These are phyloP conservation scores for Pistacia vera DNA, from an alignment of 345 rosid species.

Conservation along the genomic window DNA sequence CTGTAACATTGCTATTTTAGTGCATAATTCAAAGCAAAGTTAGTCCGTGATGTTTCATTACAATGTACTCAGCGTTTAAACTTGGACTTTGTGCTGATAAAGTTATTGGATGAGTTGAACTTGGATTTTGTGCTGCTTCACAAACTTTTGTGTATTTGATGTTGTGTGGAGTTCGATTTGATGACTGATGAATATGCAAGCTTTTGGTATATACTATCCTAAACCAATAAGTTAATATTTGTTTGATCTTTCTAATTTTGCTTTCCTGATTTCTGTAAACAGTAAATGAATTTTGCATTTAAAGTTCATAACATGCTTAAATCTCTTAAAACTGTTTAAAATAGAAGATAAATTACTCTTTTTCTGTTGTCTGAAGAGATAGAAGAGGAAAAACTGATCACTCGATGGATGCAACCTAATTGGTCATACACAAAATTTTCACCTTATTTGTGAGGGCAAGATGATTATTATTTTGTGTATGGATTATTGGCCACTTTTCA, in stretches of 20 bases:
- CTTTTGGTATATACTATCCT: neutral
- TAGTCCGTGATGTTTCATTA: neutral
- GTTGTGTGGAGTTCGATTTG: neutral
- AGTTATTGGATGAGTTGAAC: neutral
- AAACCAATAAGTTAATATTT: neutral
- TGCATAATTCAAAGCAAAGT: neutral
- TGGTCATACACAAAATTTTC: neutral
- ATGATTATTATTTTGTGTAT: neutral
- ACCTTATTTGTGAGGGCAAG: neutral
- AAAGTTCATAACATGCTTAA: neutral
- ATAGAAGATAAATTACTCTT: neutral
- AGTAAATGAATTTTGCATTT: neutral
- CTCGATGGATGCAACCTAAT: neutral
- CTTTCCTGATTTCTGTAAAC: neutral
- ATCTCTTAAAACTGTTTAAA: neutral
- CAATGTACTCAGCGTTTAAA: too few species aligned
- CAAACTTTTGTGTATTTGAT: neutral
- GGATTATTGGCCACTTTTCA: neutral
- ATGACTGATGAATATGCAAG: neutral
- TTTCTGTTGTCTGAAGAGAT: neutral
- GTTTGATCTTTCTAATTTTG: neutral
- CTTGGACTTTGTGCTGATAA: neutral
- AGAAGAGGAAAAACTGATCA: neutral
- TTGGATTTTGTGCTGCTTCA: neutral
- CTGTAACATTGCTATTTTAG: neutral